Evolutionary conservation across 2,329 filamentous ascomycete species (phyloP).

Genomic region (Coniochaeta sp.): DNA sequence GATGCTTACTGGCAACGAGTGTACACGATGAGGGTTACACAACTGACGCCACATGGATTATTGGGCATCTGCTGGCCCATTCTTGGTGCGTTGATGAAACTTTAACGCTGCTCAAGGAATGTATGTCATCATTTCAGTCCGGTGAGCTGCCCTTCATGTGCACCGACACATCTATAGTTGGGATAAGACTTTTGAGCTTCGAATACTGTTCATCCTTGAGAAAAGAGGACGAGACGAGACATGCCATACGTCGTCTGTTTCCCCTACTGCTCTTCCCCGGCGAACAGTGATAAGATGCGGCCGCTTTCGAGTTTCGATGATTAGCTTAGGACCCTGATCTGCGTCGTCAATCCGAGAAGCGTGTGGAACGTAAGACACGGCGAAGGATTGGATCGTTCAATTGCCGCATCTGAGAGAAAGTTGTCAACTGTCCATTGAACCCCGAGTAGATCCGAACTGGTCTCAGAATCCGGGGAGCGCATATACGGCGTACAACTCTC

Average conservation of each 20-base stretch:
- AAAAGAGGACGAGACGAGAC: not conserved
- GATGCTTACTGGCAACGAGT: not conserved
- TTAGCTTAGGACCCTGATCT: not conserved
- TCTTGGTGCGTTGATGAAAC: not conserved
- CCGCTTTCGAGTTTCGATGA: not conserved
- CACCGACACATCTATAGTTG: not conserved
- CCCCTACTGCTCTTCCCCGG: not conserved
- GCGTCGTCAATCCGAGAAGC: not conserved
- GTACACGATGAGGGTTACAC: not conserved
- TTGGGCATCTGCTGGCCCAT: not conserved
- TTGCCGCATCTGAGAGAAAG: not conserved
- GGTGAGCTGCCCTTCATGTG: not conserved
- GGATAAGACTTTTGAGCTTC: not conserved
- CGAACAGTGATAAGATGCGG: not conserved
- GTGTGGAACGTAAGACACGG: not conserved
- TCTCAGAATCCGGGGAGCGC: not conserved
- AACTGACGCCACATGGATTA: not conserved
- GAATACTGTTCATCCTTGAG: not conserved
- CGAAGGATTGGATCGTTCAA: not conserved
- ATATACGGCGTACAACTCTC: not conserved
- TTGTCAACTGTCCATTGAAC: not conserved
- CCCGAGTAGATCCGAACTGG: not conserved
- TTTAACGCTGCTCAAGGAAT: not conserved
- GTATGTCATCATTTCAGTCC: not conserved
- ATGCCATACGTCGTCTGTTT: not conserved